These are phyloP conservation scores for Scheffersomyces cryptocercus DNA, from an alignment of 1,139 yeast species.

Conservation along the genomic window DNA sequence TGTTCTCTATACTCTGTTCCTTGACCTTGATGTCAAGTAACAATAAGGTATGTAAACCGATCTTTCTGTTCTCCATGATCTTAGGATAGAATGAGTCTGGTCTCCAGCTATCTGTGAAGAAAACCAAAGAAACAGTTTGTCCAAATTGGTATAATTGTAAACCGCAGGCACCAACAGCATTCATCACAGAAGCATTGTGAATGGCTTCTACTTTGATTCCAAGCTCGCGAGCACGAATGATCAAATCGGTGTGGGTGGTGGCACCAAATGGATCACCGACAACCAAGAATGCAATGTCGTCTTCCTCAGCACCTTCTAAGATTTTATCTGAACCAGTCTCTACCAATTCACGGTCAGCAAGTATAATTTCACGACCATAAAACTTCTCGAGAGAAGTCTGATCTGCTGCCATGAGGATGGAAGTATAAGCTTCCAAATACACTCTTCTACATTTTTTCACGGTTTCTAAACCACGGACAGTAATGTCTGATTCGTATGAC, in stretches of 20 bases:
- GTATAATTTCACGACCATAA: slow-evolving; percentile 80
- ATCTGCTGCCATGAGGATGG: slow-evolving; percentile 91
- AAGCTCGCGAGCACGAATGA: slow-evolving; percentile 84
- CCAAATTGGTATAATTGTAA: slow-evolving; percentile 93
- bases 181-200: slow-evolving; percentile 97
- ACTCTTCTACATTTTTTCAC: slow-evolving; percentile 84
- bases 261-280: slow-evolving; percentile 99
- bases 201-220: slow-evolving; percentile 77
- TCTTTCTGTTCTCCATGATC: slow-evolving; percentile 80
- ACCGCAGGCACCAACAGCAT: slow-evolving; percentile 98
- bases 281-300: slow-evolving; percentile 89
- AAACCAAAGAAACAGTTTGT: slow-evolving; percentile 92
- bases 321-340: slow-evolving; percentile 87
- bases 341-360: slow-evolving; percentile 94
- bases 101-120: slow-evolving; percentile 93
- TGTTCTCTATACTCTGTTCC: slow-evolving; percentile 91
- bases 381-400: slow-evolving; percentile 66
- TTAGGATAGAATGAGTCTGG: slow-evolving; percentile 95
- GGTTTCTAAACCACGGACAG: slow-evolving; percentile 89
- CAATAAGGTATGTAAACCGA: slow-evolving; percentile 88
- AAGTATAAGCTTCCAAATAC: slow-evolving; percentile 92
- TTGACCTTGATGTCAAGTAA: slow-evolving; percentile 92
- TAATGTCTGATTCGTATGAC: slow-evolving; percentile 85
- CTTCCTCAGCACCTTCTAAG: slow-evolving; percentile 69
- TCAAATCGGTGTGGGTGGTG: slow-evolving; percentile 94